Percentiles rank a stretch among this genome's conserved stretches.
Conservation (phyloP, 2,329 filamentous ascomycete genomes). For the Beauveria brongniartii region DNA sequence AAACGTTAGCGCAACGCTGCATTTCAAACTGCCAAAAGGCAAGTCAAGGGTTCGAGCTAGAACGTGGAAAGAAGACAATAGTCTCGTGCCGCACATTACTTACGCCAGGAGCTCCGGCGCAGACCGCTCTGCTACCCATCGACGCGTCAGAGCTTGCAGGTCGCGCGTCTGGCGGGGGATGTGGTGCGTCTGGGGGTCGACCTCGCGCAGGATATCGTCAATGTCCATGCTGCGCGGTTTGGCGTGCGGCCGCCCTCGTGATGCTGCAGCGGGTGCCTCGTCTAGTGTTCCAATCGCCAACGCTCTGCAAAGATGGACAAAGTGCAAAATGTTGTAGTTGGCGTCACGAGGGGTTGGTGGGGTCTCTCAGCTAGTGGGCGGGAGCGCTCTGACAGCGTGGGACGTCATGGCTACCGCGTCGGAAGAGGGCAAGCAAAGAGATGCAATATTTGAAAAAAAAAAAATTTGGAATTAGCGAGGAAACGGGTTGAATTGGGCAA, state of each 20-base stretch:
- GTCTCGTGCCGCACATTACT: constrained; percentile 17
- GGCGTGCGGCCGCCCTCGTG: neutral
- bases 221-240: constrained; percentile 54
- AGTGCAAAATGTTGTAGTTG: neutral
- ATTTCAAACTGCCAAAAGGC: neutral
- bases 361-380: neutral
- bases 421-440: too few species aligned
- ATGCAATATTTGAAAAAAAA: too few species aligned
- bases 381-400: too few species aligned
- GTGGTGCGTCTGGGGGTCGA: constrained; percentile 51
- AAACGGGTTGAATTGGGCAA: too few species aligned
- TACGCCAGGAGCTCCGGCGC: constrained; percentile 84
- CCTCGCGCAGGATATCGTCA: constrained; percentile 68
- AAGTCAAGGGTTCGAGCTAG: neutral
- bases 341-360: neutral
- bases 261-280: neutral
- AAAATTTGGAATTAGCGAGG: too few species aligned
- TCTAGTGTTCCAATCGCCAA: neutral
- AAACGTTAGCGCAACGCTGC: neutral
- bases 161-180: constrained; percentile 59
- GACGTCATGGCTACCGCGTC: too few species aligned
- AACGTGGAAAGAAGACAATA: neutral
- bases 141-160: constrained; percentile 80
- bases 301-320: neutral
- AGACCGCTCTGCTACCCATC: constrained; percentile 87